These are phyloP conservation scores for Knoxia roxburghii DNA, from an alignment of 257 asterid genomes.

Conservation along the genomic window DNA sequence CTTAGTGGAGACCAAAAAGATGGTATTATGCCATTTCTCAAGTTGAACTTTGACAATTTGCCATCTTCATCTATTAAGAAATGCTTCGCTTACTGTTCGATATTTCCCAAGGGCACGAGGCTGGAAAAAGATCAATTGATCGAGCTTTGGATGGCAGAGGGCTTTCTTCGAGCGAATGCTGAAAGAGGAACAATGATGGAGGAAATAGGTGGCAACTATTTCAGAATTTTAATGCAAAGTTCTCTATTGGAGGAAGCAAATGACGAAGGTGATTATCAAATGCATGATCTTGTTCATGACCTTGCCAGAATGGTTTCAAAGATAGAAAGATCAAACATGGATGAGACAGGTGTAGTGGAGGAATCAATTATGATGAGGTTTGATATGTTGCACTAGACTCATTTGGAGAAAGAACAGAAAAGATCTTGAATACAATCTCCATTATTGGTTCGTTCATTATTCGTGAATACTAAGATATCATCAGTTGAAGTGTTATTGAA, in stretches of 20 bases:
- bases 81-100: slow-evolving; percentile 31
- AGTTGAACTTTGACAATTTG: slow-evolving; percentile 27
- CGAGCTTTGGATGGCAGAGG: slow-evolving; percentile 33
- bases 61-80: slow-evolving; percentile 21
- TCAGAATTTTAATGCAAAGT: slow-evolving; percentile 20
- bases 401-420: too few relatives aligned
- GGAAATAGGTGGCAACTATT: slow-evolving; percentile 9
- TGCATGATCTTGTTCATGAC: slow-evolving; percentile 37
- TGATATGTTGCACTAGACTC: neutral
- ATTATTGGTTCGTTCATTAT: neutral
- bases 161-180: slow-evolving; percentile 11
- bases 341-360: too few relatives aligned
- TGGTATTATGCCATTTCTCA: slow-evolving; percentile 6
- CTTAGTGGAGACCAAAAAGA: neutral
- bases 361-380: neutral
- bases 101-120: slow-evolving; percentile 5
- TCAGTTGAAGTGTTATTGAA: neutral
- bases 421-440: neutral
- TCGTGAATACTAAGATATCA: neutral
- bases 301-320: slow-evolving; percentile 18
- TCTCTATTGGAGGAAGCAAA: slow-evolving; percentile 15
- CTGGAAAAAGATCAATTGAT: slow-evolving; percentile 13
- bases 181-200: slow-evolving; percentile 4
- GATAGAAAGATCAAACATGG: neutral
- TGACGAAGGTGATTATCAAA: neutral